A percentile compares a stretch with the other conserved stretches of the same genome.
Evolutionary conservation across 257 asterid genomes (phyloP).

Genomic region (Datura wrightii): DNA sequence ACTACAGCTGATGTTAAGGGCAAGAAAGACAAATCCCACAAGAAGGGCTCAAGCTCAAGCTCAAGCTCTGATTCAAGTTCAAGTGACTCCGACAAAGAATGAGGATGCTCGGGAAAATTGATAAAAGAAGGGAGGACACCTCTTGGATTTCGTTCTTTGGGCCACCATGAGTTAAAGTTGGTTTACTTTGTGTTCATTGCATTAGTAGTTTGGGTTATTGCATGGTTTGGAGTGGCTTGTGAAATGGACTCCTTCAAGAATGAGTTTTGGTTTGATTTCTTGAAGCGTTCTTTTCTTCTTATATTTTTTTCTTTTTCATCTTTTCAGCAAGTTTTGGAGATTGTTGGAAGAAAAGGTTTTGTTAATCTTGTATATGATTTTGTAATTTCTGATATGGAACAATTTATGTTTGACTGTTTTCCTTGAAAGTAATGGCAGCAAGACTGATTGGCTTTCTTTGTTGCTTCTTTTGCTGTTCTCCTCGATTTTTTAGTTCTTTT

Average conservation of each 20-base stretch:
- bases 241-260: conserved; percentile 58
- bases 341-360: conserved; percentile 26
- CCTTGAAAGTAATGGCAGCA: conserved; percentile 23
- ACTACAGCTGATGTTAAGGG: conserved; percentile 37
- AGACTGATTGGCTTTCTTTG: neutral
- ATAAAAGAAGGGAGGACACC: conserved; percentile 3
- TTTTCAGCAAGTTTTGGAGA: conserved; percentile 36
- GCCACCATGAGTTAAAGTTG: neutral
- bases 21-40: conserved; percentile 43
- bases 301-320: neutral
- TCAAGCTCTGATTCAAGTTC: conserved; percentile 69
- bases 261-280: conserved; percentile 58
- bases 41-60: conserved; percentile 55
- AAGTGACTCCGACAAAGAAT: conserved; percentile 62
- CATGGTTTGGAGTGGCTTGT: conserved; percentile 37
- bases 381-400: neutral
- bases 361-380: conserved; percentile 22
- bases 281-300: conserved; percentile 43
- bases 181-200: conserved; percentile 26
- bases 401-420: neutral
- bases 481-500: neutral
- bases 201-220: conserved; percentile 26
- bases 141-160: conserved; percentile 19
- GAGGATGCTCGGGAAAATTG: conserved; percentile 26
- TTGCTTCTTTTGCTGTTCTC: neutral